Conservation (phyloP, 805 yeast species). For the Yarrowia phangngaensis region DNA sequence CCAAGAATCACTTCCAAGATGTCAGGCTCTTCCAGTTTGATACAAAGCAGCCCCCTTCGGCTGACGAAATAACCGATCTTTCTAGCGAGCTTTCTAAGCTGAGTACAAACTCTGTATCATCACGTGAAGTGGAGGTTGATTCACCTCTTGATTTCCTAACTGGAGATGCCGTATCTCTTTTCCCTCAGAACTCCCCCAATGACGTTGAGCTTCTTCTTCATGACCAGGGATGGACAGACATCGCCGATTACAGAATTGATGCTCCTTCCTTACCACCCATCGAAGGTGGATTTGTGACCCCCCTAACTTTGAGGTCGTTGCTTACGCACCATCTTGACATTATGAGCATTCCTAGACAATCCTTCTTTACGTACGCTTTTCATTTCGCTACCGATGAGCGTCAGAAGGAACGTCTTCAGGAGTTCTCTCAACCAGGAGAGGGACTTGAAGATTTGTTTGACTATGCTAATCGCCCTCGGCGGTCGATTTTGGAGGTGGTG, state of each 20-base stretch:
- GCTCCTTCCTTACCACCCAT: constrained; percentile 36
- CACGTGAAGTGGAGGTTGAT: constrained; percentile 8
- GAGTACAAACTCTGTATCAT: not conserved
- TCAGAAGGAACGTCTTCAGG: constrained; percentile 70
- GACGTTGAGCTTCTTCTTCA: constrained; percentile 64
- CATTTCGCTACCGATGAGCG: constrained; percentile 72
- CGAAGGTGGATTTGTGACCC: constrained; percentile 51
- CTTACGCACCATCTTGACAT: constrained; percentile 79
- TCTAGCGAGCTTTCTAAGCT: constrained; percentile 29
- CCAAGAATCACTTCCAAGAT: constrained; percentile 79
- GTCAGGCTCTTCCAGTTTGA: constrained; percentile 60
- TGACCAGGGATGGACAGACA: constrained; percentile 66
- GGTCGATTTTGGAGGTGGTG: constrained; percentile 80
- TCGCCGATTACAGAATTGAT: constrained; percentile 56
- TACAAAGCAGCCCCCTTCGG: no score
- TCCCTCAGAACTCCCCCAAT: constrained; percentile 63
- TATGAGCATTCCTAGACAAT: constrained; percentile 73
- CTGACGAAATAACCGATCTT: not conserved
- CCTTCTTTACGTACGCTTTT: constrained; percentile 70
- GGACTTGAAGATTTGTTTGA: constrained; percentile 80
- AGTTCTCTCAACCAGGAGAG: constrained; percentile 62
- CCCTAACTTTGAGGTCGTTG: constrained; percentile 66
- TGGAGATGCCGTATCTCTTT: constrained; percentile 77
- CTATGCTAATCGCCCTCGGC: constrained; percentile 88
- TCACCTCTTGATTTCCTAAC: constrained; percentile 46